A percentile compares a stretch with the other conserved stretches of the same genome.
phyloP scores from a whole-genome alignment of 1,139 yeast species.

The Geotrichum reessii region DNA sequence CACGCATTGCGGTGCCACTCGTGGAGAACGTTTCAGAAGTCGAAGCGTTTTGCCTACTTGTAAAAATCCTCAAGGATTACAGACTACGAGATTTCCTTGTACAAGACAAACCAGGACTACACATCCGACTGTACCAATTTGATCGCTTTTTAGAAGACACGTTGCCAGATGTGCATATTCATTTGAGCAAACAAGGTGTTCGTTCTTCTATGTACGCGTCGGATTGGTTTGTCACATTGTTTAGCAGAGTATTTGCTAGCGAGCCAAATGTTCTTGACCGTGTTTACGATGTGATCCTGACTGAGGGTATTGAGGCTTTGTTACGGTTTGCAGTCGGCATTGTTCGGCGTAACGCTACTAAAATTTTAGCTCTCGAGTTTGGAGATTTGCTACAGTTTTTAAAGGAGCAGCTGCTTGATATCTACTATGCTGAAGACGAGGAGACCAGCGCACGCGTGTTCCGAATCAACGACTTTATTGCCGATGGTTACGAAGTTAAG shows the following conservation, averaged over 20 bases:
- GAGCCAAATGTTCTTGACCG: constrained; percentile 79
- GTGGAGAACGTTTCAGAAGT: constrained; percentile 73
- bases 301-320: constrained; percentile 83
- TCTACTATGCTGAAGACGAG: constrained; percentile 44
- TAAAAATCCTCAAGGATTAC: constrained; percentile 78
- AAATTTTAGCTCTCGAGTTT: constrained; percentile 57
- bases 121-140: constrained; percentile 77
- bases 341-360: constrained; percentile 59
- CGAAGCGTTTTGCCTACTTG: constrained; percentile 79
- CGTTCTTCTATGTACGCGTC: constrained; percentile 91
- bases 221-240: constrained; percentile 92
- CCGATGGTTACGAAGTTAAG: constrained; percentile 66
- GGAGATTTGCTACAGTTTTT: constrained; percentile 70
- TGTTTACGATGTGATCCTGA: constrained; percentile 75
- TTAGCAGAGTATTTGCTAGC: constrained; percentile 88
- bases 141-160: constrained; percentile 73
- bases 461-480: constrained; percentile 54
- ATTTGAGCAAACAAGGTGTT: constrained; percentile 77
- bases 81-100: constrained; percentile 67
- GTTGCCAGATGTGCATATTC: constrained; percentile 64
- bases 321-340: constrained; percentile 75
- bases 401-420: constrained; percentile 71
- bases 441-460: not conserved
- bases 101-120: constrained; percentile 92
- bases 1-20: constrained; percentile 80